Evolutionary conservation across 208 protist species (phyloP), one percentile per base, ranked within the genome.

Genomic region (Trypanosoma mega): DNA sequence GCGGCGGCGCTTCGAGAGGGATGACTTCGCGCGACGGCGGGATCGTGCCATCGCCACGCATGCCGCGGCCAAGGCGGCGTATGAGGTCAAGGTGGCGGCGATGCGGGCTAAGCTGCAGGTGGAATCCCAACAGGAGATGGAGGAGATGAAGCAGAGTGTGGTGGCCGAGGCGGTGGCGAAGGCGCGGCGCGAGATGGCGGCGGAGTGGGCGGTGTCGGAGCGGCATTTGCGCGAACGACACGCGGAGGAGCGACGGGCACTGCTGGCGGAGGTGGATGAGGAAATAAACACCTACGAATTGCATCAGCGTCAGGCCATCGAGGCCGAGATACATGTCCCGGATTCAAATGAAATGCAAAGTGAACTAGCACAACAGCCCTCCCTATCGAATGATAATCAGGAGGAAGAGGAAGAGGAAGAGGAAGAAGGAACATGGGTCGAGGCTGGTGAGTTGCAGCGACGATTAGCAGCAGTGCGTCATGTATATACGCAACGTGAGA

Each of bases 241-340:
- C 65, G 60, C 52, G 24, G 72, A 78, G 33, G 80, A 92, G 62
- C 70, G 78, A 51, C 61, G 63, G 9, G 65, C 63, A 6, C 53
- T 80, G 41, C 62, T 69, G 46, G 76, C 59, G 0, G 78, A 85
- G 72, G 71, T 88, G 21, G 78, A 87, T 16, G 74, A 87, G 50
- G 81, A 92, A 58, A 75, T 88, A 39, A 20, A 41, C 12, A 72
- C 76, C 33, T 86, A 82, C 51, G 76, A 76, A 49, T 36, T 45
- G 18, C 64, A 64, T 11, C 66, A 80, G 53, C 58, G 51, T 20
- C 27, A 72, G 54, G 63, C 72, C 23, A 68, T 82, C 1, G 61
- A 68, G 34, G 27, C 33, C 4, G 62, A 79, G 34, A 39, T 39
- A 12, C 8, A 7, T 21, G 44, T 16, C 20, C 29, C 7, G 14